Conservation (phyloP, 108 stramenopile species). For the Mediolabrus comicus region DNA sequence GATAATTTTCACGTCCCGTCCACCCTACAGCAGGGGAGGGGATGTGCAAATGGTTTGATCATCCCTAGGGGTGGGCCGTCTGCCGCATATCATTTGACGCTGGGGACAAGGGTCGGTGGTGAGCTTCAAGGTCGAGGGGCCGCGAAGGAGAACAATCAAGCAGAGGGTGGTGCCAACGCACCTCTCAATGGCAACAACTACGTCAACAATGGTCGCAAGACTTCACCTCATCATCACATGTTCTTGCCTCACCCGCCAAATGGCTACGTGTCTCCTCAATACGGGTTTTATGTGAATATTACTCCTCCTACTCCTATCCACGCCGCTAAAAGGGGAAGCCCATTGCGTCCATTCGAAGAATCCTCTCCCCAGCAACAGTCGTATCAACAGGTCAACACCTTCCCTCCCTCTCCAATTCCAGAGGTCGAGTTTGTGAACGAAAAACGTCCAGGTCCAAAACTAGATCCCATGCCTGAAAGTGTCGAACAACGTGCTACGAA, state of each 20-base stretch:
- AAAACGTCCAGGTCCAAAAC: constrained; percentile 4
- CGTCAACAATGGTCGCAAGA: neutral
- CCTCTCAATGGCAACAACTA: constrained; percentile 2
- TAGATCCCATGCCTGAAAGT: constrained; percentile 9
- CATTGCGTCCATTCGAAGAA: constrained; percentile 2
- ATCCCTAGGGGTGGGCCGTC: constrained; percentile 38
- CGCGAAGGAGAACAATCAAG: neutral
- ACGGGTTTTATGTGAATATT: constrained; percentile 76
- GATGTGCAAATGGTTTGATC: constrained; percentile 32
- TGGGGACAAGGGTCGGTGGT: neutral
- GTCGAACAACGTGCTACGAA: neutral
- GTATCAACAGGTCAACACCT: constrained; percentile 29
- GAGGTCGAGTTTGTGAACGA: constrained; percentile 4
- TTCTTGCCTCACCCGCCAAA: constrained; percentile 50
- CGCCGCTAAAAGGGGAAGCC: constrained; percentile 12
- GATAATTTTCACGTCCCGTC: constrained; percentile 24
- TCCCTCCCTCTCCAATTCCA: constrained; percentile 33
- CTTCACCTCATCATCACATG: constrained; percentile 46
- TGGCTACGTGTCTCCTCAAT: constrained; percentile 67
- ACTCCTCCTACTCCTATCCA: constrained; percentile 80
- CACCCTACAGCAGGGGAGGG: constrained; percentile 22
- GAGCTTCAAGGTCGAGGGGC: neutral
- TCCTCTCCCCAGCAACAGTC: constrained; percentile 20
- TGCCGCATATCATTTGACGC: neutral
- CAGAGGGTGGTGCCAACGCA: neutral